Evolutionary conservation across 306 rosid species (phyloP), one percentile per base, ranked within the genome.

Genomic region (Rosa rugosa): DNA sequence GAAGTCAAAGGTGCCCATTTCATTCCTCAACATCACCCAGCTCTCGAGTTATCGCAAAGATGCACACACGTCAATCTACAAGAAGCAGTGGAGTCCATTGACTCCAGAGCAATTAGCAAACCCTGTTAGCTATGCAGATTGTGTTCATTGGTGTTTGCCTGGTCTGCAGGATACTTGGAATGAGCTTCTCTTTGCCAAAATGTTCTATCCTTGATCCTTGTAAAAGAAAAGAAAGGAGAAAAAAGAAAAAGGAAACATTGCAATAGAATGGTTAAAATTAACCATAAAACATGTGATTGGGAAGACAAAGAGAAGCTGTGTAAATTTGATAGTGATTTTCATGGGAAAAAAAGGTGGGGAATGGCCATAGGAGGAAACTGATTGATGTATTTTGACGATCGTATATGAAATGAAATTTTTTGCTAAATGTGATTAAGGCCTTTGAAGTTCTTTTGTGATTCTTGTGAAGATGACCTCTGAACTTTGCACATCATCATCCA

Each of bases 151-250:
- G 98, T 96, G 99, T 81, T 74, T 96, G 84, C 99, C 99, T 77
- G 99, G 98, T 53, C 97, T 96, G 79, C 99, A 93, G 83, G 99
- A 96, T 76, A 95, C 95, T 71, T 96, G 99, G 99, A 96, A 96
- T 77, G 98, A 96, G 89, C 99, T 96, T 85, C 86, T 96, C 0
- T 96, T 85, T 60, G 87, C 98, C 69, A 91, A 91, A 76, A 86
- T 96, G 12, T 93, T 96, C 69, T 91, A 87, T 78, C 96, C 98
- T 77, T 91, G 75, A 83, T 65, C 45, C 11, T 44, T 11, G 75
- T 27, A 40, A 36, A 4, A 59, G 38, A 36, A 36, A 17, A 8
- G 41, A 66, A 17, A 18, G 6, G 18, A 11, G 18, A 23, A 5
- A 9, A 64, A 17, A 64, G 69, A 31, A 14, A 64, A 36, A 36